Evolutionary conservation across 2,329 filamentous ascomycete genomes (phyloP).

Genomic region (Penicillium sp.): DNA sequence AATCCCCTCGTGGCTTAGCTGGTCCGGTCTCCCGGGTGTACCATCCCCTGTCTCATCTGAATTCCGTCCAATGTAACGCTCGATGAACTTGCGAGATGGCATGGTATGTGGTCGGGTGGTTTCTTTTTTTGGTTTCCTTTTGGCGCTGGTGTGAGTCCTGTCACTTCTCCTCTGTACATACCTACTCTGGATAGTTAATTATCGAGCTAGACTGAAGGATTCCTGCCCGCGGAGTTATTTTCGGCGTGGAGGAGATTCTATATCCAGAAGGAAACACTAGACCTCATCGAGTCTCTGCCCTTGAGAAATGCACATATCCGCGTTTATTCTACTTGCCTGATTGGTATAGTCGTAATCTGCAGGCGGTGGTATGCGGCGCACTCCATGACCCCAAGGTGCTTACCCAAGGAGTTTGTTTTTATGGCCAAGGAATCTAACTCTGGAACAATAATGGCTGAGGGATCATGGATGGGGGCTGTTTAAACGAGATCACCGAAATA

Average conservation of each 20-base stretch:
- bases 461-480: neutral
- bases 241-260: neutral
- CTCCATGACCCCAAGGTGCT: constrained; percentile 23
- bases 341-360: constrained; percentile 25
- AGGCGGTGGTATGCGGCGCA: constrained; percentile 20
- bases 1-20: constrained; percentile 10
- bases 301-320: neutral
- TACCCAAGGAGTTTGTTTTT: constrained; percentile 14
- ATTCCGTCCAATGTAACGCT: constrained; percentile 21
- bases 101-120: neutral
- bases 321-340: constrained; percentile 15
- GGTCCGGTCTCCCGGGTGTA: constrained; percentile 1
- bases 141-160: neutral
- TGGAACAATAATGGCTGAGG: neutral
- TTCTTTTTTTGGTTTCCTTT: constrained; percentile 5
- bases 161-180: too few relatives aligned
- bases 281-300: neutral
- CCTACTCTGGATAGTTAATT: neutral
- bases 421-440: neutral
- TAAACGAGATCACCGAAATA: constrained; percentile 2
- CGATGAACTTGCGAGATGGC: constrained; percentile 3
- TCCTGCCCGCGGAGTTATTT: neutral
- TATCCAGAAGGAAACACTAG: neutral
- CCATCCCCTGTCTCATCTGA: constrained; percentile 12
- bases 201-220: neutral